phyloP scores from a whole-genome alignment of 1,139 yeast species.

The Candida sp. region DNA sequence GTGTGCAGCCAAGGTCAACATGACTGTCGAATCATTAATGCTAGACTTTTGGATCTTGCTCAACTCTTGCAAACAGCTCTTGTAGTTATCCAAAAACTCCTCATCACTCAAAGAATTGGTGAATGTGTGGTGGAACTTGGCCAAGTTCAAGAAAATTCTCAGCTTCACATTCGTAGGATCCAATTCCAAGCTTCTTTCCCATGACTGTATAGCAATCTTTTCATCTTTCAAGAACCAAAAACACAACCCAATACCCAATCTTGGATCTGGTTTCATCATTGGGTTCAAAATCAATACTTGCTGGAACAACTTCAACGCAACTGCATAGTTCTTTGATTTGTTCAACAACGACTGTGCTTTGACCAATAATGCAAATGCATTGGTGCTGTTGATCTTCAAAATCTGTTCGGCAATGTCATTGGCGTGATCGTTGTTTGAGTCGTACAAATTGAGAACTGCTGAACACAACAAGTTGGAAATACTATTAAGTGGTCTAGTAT shows the following conservation, averaged over 20 bases:
- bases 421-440: slow-evolving; percentile 65
- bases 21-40: slow-evolving; percentile 40
- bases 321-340: slow-evolving; percentile 68
- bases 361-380: slow-evolving; percentile 80
- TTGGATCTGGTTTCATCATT: slow-evolving; percentile 82
- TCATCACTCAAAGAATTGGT: slow-evolving; percentile 61
- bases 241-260: slow-evolving; percentile 95
- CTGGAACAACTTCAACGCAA: slow-evolving; percentile 84
- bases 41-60: slow-evolving; percentile 28
- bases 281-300: slow-evolving; percentile 82
- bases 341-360: slow-evolving; percentile 82
- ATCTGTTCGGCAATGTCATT: slow-evolving; percentile 63
- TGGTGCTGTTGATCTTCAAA: slow-evolving; percentile 52
- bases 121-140: slow-evolving; percentile 70
- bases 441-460: slow-evolving; percentile 53
- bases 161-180: slow-evolving; percentile 67
- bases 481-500: slow-evolving; percentile 18
- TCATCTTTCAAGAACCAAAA: slow-evolving; percentile 88
- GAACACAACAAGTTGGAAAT: slow-evolving; percentile 60
- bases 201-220: slow-evolving; percentile 76
- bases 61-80: slow-evolving; percentile 43
- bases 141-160: slow-evolving; percentile 66
- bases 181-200: slow-evolving; percentile 80
- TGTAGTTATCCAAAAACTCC: slow-evolving; percentile 56
- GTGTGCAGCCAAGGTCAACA: slow-evolving; percentile 53